Evolutionary conservation across 441 rosid species (phyloP), one percentile per base, ranked within the genome.

Genomic region (Daphne laureola): DNA sequence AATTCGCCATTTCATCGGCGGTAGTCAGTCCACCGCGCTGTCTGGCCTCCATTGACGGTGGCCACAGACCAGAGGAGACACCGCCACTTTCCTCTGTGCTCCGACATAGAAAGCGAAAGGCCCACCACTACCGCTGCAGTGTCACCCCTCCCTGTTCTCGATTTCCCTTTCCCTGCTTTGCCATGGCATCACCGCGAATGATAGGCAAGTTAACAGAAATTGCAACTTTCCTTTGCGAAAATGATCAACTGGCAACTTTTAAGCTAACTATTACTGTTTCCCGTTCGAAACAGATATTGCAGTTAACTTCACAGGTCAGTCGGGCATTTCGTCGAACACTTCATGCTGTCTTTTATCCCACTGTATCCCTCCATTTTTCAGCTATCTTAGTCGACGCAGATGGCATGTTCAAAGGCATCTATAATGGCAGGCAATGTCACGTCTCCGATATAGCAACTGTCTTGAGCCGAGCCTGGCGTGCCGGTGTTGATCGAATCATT

Each of bases 391-490:
- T 8, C 8, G 9, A 55, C 21, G 48, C 73, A 92, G 97, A 92
- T 92, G 97, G 92, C 58, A 92, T 89, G 98, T 92, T 92, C 55
- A 86, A 79, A 52, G 98, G 98, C 48, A 73, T 89, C 46, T 92
- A 92, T 62, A 72, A 92, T 57, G 95, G 96, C 16, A 92, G 83
- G 81, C 92, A 83, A 51, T 76, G 62, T 69, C 97, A 92, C 53
- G 81, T 60, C 4, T 74, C 90, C 1, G 98, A 89, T 53, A 76
- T 84, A 52, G 79, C 88, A 8, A 67, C 82, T 1, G 97, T 92
- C 50, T 67, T 89, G 63, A 77, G 63, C 62, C 79, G 98, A 42
- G 98, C 97, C 59, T 92, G 98, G 98, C 76, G 68, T 48, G 81
- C 97, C 14, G 98, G 98, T 31, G 97, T 92, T 14, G 97, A 92